Base-by-base conservation (phyloP, 176 grass and related monocot species). In the Poa pratensis region DNA sequence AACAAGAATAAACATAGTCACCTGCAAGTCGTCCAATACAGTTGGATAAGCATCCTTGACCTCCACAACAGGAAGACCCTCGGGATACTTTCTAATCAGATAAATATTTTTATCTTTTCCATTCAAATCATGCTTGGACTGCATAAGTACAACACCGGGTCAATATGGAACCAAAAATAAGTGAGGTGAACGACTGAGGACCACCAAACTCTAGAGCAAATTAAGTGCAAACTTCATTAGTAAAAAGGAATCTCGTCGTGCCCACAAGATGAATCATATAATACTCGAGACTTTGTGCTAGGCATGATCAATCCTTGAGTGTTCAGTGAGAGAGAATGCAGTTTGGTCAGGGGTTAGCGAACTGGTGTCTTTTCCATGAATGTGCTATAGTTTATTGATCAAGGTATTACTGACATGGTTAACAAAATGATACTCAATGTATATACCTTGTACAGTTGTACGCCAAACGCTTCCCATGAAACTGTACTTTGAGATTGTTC, bases 401-500 rank as follows among this genome's bases (percentile, higher is more conserved):
- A 49, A 77, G 24, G 34, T 75, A 34, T 27, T 49, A 19, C 53
- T 69, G 66, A 43, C 71, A 53, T 52, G 23, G 10, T 40, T 77
- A 63, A 30, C 30, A 69, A 65, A 80, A 54, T 5, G 1, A 77
- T 42, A 40, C 23, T n/a, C 4, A 20, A 65, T 57, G 20, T 63
- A 68, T 63, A 91, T 89, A 94, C 92, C 92, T 97, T 97, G 84
- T 30, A 30, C 30, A 30, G 30, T 30, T 30, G 30, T 91, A 94
- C 52, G 86, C 84, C 63, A 91, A 93, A 76, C 49, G 75, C 28
- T 73, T 91, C 74, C 90, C 92, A 48, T 91, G 84, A 82, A 94
- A 93, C 9, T 82, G 16, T 54, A 90, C 88, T 87, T 94, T 97
- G 35, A 69, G 79, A 69, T 97, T 94, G 69, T 94, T 93, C 9